Evolutionary conservation across 1,284 basidiomycete genomes (phyloP), one percentile per base, ranked within the genome.

Genomic region (Hemileia vastatrix): DNA sequence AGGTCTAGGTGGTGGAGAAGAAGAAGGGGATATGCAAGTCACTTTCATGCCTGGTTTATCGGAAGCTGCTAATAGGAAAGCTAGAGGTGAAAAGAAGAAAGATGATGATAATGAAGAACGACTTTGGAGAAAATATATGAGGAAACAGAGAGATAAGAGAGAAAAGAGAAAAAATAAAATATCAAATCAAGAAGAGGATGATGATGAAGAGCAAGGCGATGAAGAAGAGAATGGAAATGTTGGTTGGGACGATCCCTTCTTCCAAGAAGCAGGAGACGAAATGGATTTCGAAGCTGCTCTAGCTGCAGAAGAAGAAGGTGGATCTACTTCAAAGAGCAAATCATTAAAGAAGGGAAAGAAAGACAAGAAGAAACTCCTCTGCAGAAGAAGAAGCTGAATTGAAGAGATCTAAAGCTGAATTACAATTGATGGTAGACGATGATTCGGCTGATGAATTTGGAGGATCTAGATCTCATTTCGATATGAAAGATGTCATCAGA

Each of bases 401-500:
- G 9, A 58, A 63, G 3, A 61, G 62, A 27, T 32, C 54, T 9
- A 65, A 18, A 56, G 67, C 63, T 11, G 60, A 71, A 53, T 63
- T 71, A 1, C 53, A 54, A 11, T 50, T 65, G 13, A 40, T 72
- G 50, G 67, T 71, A 24, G 71, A 66, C 24, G 55, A 45, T 23
- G 69, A 67, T 47, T 64, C 66, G 47, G 69, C 63, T 18, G 68
- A 68, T 54, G 72, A 73, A 45, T 54, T 48, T 9, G 66, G 65
- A 23, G 70, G 70, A 3, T 64, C 67, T 2, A 69, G 21, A 21
- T 33, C 31, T 21, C 92, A 98, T 76, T 98, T 98, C 77, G 84
- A 90, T 71, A 86, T 97, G 82, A 88, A 89, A 72, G 85, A 91
- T 40, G 84, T 96, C 40, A 76, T 97, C 57, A 88, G 87, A 72